Evolutionary conservation across 176 grass and related monocot species (phyloP).

Genomic region (Urochloa ruziziensis): DNA sequence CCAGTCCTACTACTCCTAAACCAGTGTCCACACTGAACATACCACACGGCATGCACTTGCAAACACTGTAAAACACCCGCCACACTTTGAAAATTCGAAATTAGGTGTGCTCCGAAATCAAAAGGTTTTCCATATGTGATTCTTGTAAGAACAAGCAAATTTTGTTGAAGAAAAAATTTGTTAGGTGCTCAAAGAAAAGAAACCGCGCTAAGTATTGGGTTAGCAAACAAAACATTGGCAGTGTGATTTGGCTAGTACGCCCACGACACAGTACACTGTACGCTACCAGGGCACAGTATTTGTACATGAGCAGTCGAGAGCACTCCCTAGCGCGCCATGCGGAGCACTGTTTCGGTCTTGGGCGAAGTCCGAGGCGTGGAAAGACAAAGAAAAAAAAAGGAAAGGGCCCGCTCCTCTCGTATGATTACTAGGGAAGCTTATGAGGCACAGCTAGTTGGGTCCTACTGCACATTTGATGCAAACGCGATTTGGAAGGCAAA

Average conservation of each 20-base stretch:
- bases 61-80: too few species aligned
- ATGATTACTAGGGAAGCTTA: constrained; percentile 35
- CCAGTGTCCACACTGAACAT: neutral
- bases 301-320: neutral
- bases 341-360: constrained; percentile 36
- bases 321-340: neutral
- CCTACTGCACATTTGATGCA: too few species aligned
- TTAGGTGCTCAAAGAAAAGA: neutral
- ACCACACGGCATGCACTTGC: too few species aligned
- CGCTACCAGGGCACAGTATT: neutral
- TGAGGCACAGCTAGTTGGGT: too few species aligned
- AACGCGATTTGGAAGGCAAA: too few species aligned
- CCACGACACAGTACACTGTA: neutral
- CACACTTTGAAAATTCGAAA: too few species aligned
- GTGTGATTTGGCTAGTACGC: neutral
- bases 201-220: neutral
- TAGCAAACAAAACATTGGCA: neutral
- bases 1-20: neutral
- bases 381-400: neutral
- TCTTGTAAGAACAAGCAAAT: neutral
- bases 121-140: too few species aligned
- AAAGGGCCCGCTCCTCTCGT: neutral
- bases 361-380: constrained; percentile 18
- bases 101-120: too few species aligned
- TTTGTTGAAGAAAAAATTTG: neutral